Evolutionary conservation across 2,329 filamentous ascomycete species (phyloP).

Genomic region (Capronia americana): DNA sequence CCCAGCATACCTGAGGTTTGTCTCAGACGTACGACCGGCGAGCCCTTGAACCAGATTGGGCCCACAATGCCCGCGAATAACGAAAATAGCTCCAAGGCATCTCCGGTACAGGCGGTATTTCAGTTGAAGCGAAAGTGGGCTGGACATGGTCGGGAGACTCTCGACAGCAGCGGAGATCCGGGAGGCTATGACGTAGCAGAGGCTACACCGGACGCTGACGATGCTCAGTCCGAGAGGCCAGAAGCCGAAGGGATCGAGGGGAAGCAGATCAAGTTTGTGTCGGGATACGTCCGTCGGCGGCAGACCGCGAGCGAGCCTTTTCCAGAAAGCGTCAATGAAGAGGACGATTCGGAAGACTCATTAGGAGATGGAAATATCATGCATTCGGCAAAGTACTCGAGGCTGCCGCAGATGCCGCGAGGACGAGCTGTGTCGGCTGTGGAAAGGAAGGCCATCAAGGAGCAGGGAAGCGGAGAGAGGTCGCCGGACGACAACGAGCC

Average conservation of each 20-base stretch:
- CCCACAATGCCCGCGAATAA: constrained; percentile 1
- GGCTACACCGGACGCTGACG: not conserved
- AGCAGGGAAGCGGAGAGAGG: not conserved
- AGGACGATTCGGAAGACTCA: constrained; percentile 14
- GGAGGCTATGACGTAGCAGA: not conserved
- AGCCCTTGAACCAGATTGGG: not conserved
- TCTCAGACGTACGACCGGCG: not conserved
- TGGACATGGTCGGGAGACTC: not conserved
- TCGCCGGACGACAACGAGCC: not conserved
- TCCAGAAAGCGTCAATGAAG: constrained; percentile 1
- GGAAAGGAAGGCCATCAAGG: not conserved
- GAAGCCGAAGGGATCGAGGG: not conserved
- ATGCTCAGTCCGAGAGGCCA: not conserved
- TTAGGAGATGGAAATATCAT: constrained; percentile 5
- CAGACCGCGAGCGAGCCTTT: constrained; percentile 20
- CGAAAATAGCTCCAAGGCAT: constrained; percentile 8
- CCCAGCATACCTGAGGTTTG: not conserved
- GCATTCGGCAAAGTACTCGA: constrained; percentile 16
- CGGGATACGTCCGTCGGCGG: constrained; percentile 7
- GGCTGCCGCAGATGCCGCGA: constrained; percentile 2
- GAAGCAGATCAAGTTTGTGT: not conserved
- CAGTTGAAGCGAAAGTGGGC: constrained; percentile 14
- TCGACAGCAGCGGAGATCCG: constrained; percentile 2
- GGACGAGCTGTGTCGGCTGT: constrained; percentile 16
- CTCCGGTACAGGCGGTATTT: constrained; percentile 9